These are phyloP conservation scores for Grifola frondosa DNA, from an alignment of 1,284 basidiomycete species.

Conservation along the genomic window DNA sequence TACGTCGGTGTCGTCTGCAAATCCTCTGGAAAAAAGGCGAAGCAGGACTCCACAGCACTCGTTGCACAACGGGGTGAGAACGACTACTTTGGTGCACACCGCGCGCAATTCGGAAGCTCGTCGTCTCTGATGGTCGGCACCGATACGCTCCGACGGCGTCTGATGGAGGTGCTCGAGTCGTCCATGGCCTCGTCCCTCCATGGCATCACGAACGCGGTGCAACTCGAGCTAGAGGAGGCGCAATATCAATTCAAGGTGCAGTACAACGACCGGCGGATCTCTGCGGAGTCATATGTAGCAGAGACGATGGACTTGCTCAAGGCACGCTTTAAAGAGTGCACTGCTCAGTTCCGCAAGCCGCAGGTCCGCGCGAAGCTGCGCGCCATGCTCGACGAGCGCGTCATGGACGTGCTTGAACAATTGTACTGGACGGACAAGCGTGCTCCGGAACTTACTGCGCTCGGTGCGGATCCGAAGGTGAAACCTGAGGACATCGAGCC, in stretches of 20 bases:
- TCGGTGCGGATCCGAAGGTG: conserved; percentile 73
- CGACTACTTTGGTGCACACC: conserved; percentile 77
- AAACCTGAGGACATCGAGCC: conserved; percentile 80
- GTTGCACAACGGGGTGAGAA: conserved; percentile 73
- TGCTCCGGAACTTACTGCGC: conserved; percentile 69
- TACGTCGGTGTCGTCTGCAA: conserved; percentile 98
- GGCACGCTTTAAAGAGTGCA: conserved; percentile 86
- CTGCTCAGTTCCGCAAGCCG: conserved; percentile 85
- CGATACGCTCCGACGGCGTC: conserved; percentile 79
- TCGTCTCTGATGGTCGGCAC: conserved; percentile 87
- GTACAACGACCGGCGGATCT: conserved; percentile 96
- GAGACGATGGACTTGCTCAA: conserved; percentile 96
- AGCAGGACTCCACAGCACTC: conserved; percentile 44
- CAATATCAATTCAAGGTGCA: conserved; percentile 99
- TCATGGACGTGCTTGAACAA: conserved; percentile 96
- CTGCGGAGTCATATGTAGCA: conserved; percentile 95
- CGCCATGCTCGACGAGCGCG: conserved; percentile 90
- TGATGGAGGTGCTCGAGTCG: conserved; percentile 97
- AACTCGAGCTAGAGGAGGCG: conserved; percentile 94
- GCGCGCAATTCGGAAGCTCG: conserved; percentile 71
- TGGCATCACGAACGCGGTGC: conserved; percentile 94
- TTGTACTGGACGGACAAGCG: conserved; percentile 96
- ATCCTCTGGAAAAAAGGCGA: conserved; percentile 49
- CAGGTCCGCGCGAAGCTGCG: conserved; percentile 88
- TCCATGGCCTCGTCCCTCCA: conserved; percentile 96